These are phyloP conservation scores for Crepidotus variabilis DNA, from an alignment of 768 basidiomycete genomes.

Conservation along the genomic window DNA sequence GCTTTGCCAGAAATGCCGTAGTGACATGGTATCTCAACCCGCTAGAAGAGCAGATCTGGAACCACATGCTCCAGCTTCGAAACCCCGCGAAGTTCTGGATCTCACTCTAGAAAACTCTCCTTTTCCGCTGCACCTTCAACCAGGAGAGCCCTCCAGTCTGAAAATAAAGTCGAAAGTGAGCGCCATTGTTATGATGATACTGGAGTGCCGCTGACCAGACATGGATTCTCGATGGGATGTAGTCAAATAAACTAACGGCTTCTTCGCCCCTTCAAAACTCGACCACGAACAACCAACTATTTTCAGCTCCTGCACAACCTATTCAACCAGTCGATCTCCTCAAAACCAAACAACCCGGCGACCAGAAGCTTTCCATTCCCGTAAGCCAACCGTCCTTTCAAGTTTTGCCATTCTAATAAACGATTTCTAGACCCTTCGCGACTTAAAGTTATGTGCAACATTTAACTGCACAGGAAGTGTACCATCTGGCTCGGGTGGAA, in stretches of 20 bases:
- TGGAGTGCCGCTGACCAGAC: not conserved
- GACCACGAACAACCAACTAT: no score
- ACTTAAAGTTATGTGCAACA: constrained; percentile 17
- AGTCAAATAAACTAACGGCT: no score
- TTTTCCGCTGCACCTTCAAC: not conserved
- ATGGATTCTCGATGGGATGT: no score
- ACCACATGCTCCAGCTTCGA: not conserved
- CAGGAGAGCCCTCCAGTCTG: not conserved
- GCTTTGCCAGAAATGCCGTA: not conserved
- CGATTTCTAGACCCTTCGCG: constrained; percentile 2
- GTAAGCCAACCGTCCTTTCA: no score
- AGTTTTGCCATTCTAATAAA: not conserved
- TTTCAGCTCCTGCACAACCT: no score
- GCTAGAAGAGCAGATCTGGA: not conserved
- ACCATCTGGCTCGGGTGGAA: constrained; percentile 10
- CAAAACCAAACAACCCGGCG: no score
- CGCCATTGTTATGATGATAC: not conserved
- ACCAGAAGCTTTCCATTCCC: no score
- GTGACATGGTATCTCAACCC: not conserved
- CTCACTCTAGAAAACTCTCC: not conserved
- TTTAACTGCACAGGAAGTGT: constrained; percentile 16
- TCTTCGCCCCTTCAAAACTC: no score
- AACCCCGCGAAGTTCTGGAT: not conserved
- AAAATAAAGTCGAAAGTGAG: not conserved
- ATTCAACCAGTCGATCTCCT: no score